phyloP scores from a whole-genome alignment of 169 alveolate species.

The Perkinsus chesapeaki region DNA sequence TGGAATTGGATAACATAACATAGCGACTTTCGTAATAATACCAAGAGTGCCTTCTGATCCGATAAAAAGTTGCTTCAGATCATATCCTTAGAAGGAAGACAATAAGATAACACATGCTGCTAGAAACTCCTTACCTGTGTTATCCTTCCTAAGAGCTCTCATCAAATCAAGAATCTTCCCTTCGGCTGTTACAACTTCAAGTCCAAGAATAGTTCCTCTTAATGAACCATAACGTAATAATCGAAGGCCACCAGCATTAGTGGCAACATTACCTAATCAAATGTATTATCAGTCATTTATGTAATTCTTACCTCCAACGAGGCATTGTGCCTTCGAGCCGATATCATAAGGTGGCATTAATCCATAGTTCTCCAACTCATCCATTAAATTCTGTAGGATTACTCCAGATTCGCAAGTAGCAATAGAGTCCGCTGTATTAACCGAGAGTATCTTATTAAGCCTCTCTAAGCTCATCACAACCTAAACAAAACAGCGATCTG shows the following conservation, averaged over 20 bases:
- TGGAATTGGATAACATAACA: slow-evolving; percentile 27
- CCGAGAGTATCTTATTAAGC: slow-evolving; percentile 44
- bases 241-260: slow-evolving; percentile 76
- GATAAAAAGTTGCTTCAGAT: slow-evolving; percentile 62
- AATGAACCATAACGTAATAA: slow-evolving; percentile 58
- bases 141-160: slow-evolving; percentile 52
- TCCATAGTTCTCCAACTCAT: slow-evolving; percentile 28
- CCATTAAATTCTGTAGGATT: slow-evolving; percentile 25
- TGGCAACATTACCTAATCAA: slow-evolving; percentile 46
- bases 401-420: slow-evolving; percentile 52
- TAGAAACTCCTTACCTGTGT: slow-evolving; percentile 38
- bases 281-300: too few relatives aligned
- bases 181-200: slow-evolving; percentile 54
- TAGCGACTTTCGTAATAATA: slow-evolving; percentile 55
- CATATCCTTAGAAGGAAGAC: slow-evolving; percentile 1
- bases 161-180: slow-evolving; percentile 44
- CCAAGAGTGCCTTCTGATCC: slow-evolving; percentile 78
- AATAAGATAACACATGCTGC: too few relatives aligned
- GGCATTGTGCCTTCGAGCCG: slow-evolving; percentile 74
- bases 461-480: slow-evolving; percentile 39
- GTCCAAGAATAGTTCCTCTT: slow-evolving; percentile 57
- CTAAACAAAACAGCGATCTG: not conserved
- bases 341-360: slow-evolving; percentile 59
- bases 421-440: slow-evolving; percentile 36
- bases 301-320: slow-evolving; percentile 66